Evolutionary conservation across 495 filamentous ascomycete species (phyloP), one percentile per base, ranked within the genome.

Genomic region (Glutinoglossum americanum): DNA sequence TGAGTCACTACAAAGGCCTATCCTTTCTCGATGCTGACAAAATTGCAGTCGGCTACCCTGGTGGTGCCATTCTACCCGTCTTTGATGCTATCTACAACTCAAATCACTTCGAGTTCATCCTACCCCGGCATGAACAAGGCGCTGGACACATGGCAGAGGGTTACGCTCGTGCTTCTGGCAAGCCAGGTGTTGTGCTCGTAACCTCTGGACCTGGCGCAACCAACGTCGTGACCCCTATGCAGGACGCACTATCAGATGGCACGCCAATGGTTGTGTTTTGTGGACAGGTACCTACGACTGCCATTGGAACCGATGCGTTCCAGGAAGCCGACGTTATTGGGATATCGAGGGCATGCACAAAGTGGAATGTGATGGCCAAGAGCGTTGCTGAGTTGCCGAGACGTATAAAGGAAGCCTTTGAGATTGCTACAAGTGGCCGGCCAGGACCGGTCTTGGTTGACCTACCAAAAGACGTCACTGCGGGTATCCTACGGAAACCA

Each of bases 331-430:
- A 88, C 65, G 78, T 85, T 51, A 70, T 86, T 45, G 84, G 84
- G 62, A 88, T 88, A 64, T 82, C 82, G 48, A 72, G 84, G 61
- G 74, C 84, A 28, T 88, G 84, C 70, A 88, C 84, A 54, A 88
- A 88, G 72, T 88, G 84, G 84, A 88, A 88, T 60, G 83, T 87
- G 35, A 85, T 88, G 84, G 79, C 86, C 51, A 86, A 84, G 76
- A 80, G 79, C 64, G 74, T 85, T 54, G 84, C 84, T 35, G 84
- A 88, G 65, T 68, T 88, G 47, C 84, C 84, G n/a, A 72, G 80
- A 47, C 72, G 84, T 48, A 88, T 88, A 63, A 87, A 87, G 63
- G 84, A 88, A 67, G 84, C 84, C n/a, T 88, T 88, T 65, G 83
- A 88, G 69, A 88, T 88, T 64, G 84, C 84, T 21, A 87, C 81